phyloP scores from a whole-genome alignment of 257 asterid genomes.

The Paulownia fortunei region DNA sequence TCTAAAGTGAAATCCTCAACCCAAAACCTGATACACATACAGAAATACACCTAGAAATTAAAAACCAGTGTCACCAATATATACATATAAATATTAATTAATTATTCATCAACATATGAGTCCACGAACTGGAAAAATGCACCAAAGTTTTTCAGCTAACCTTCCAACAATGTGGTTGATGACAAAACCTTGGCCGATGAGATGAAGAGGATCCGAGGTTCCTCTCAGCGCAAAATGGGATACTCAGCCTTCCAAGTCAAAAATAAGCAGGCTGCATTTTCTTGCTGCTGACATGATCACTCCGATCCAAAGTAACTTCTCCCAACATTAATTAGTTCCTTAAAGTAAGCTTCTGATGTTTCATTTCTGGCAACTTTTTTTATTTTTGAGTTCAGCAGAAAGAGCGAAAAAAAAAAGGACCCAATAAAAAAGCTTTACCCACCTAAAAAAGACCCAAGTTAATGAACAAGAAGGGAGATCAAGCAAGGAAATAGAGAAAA shows the following conservation, averaged over 20 bases:
- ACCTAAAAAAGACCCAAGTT: background rate
- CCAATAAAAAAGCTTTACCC: background rate
- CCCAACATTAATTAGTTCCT: constrained; percentile 37
- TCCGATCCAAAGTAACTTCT: constrained; percentile 55
- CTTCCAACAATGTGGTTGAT: constrained; percentile 22
- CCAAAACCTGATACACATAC: constrained; percentile 36
- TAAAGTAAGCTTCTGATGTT: background rate
- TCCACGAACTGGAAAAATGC: background rate
- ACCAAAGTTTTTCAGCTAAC: constrained; percentile 4
- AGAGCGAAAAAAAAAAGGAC: background rate
- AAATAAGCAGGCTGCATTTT: constrained; percentile 37
- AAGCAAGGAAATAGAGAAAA: background rate
- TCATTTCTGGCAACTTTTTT: background rate
- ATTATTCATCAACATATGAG: background rate
- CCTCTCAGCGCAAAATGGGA: constrained; percentile 61
- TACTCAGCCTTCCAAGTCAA: constrained; percentile 44
- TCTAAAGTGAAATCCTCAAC: background rate
- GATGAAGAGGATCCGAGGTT: constrained; percentile 68
- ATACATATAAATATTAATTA: background rate
- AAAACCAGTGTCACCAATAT: constrained; percentile 27
- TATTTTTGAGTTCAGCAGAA: background rate
- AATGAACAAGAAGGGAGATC: background rate
- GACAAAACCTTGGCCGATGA: constrained; percentile 26
- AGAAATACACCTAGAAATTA: constrained; percentile 19
- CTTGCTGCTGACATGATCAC: constrained; percentile 70